Evolutionary conservation across 2,329 filamentous ascomycete species (phyloP).

Genomic region (Botrytis fabae): DNA sequence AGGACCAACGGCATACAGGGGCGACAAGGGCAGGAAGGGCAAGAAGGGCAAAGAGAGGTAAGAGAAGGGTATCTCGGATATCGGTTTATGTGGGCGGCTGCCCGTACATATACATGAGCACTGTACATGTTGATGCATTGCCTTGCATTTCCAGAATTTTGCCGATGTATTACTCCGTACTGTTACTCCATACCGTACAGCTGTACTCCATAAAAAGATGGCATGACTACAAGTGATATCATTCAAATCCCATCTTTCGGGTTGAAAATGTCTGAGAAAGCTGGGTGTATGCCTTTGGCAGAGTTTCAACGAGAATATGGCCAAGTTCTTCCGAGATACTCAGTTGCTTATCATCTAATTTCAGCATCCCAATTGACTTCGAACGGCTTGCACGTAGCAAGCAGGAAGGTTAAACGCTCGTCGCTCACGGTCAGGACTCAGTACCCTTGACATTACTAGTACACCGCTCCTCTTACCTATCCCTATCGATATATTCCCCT

Average conservation of each 20-base stretch:
- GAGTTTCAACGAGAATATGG: not conserved
- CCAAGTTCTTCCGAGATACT: not conserved
- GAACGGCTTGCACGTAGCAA: not conserved
- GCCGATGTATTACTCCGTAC: not conserved
- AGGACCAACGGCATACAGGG: not conserved
- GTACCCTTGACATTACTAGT: constrained; percentile 1
- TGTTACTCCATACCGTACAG: not conserved
- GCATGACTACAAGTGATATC: not conserved
- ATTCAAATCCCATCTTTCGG: constrained; percentile 4
- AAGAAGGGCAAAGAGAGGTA: constrained; percentile 5
- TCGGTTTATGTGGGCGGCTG: not conserved
- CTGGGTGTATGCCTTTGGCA: not conserved
- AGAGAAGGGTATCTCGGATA: constrained; percentile 11
- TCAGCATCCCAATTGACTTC: not conserved
- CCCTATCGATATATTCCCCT: not conserved
- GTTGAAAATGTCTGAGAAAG: not conserved
- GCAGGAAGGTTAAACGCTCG: not conserved
- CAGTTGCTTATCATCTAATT: constrained; percentile 3
- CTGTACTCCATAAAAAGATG: not conserved
- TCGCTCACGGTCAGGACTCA: constrained; percentile 15
- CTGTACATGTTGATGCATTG: constrained; percentile 7
- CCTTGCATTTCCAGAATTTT: constrained; percentile 16
- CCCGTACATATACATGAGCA: constrained; percentile 12
- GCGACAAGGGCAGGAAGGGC: not conserved
- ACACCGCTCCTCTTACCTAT: constrained; percentile 23